Evolutionary conservation across 73 alveolate genomes (phyloP).

Genomic region (Breviolum minutum): DNA sequence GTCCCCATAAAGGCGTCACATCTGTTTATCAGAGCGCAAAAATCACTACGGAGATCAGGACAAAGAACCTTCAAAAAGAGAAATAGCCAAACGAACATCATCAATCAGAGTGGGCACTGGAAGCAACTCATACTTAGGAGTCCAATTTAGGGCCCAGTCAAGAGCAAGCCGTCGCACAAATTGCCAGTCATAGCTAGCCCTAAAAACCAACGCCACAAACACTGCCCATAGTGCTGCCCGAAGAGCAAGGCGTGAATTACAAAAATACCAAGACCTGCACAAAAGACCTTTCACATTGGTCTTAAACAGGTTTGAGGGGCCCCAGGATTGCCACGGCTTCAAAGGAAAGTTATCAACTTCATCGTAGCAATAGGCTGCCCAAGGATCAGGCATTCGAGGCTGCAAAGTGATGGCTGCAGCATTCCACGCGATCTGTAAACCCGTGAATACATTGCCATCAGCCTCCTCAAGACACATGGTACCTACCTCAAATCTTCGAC

Average conservation of each 20-base stretch:
- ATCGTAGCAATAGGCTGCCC: not conserved
- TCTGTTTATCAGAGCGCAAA: too few species aligned
- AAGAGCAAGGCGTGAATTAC: not conserved
- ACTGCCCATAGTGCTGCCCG: not conserved
- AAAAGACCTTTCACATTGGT: not conserved
- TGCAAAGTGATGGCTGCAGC: not conserved
- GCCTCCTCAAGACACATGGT: not conserved
- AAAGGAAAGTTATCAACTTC: slow-evolving; percentile 4
- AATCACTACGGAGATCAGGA: too few species aligned
- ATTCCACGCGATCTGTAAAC: not conserved
- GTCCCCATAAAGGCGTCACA: too few species aligned
- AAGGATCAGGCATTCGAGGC: slow-evolving; percentile 12
- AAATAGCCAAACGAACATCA: not conserved
- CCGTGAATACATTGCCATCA: not conserved
- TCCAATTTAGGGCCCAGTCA: not conserved
- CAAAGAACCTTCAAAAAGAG: not conserved
- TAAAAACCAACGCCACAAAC: not conserved
- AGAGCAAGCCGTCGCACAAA: not conserved
- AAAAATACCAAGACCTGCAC: not conserved
- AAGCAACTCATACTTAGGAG: not conserved
- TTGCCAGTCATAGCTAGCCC: not conserved
- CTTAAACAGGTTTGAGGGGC: not conserved
- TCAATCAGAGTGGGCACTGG: not conserved
- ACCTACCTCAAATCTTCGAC: not conserved
- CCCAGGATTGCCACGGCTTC: slow-evolving; percentile 7